These are phyloP conservation scores for Russula griseocarnosa DNA, from an alignment of 768 basidiomycete genomes.

Conservation along the genomic window DNA sequence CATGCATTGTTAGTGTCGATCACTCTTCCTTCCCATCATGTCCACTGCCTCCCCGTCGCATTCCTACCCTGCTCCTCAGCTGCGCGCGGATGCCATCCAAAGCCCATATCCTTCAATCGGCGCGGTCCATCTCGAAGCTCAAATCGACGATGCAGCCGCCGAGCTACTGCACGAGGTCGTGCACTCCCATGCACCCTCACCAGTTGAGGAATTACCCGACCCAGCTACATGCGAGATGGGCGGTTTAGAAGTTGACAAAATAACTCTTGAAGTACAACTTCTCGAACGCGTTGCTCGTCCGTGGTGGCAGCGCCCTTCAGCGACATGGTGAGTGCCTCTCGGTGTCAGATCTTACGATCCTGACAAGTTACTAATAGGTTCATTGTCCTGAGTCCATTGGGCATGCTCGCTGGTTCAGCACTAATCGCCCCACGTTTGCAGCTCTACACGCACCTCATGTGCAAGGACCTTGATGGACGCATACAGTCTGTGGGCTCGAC, in stretches of 20 bases:
- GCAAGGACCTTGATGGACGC: constrained; percentile 40
- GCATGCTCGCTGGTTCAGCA: constrained; percentile 51
- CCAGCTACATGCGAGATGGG: constrained; percentile 25
- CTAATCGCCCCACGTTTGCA: constrained; percentile 69
- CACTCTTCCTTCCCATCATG: constrained; percentile 1
- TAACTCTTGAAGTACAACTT: constrained; percentile 30
- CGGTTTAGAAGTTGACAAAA: constrained; percentile 24
- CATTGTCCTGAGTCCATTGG: constrained; percentile 49
- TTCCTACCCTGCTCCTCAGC: constrained; percentile 10
- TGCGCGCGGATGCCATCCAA: constrained; percentile 29
- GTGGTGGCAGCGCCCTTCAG: constrained; percentile 75
- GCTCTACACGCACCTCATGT: constrained; percentile 69
- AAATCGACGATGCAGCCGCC: constrained; percentile 44
- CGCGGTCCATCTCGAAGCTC: constrained; percentile 44
- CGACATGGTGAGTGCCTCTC: constrained; percentile 56
- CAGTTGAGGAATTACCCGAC: constrained; percentile 38
- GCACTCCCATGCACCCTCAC: constrained; percentile 37
- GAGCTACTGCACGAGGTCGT: constrained; percentile 48
- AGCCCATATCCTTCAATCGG: constrained; percentile 34
- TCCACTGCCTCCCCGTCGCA: constrained; percentile 12
- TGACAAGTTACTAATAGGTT: constrained; percentile 44
- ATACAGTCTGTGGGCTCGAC: background rate
- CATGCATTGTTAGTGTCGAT: background rate
- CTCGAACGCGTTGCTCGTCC: constrained; percentile 38
- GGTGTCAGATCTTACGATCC: background rate